Percentiles rank a stretch among this genome's conserved stretches.
Conservation (phyloP, 805 yeast species). For the Pichia membranifaciens region DNA sequence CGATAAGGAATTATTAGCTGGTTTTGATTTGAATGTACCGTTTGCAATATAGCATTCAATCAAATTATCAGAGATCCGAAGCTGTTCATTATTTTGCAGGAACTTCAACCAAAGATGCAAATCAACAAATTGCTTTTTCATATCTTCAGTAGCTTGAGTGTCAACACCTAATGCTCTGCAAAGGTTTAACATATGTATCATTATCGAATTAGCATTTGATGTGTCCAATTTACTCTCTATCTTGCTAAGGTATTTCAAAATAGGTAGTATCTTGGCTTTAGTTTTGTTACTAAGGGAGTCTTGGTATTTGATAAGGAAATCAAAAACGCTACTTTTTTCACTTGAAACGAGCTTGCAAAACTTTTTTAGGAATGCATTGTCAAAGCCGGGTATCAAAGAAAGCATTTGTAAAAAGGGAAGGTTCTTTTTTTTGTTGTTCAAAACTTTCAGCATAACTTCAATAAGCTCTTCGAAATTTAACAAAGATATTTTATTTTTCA, state of each 20-base stretch:
- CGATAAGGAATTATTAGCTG: background rate
- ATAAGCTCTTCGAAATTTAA: conserved; percentile 1
- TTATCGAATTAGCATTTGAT: conserved; percentile 6
- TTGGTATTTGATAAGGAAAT: conserved; percentile 7
- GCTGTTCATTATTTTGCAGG: background rate
- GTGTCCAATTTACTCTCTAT: conserved; percentile 1
- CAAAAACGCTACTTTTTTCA: background rate
- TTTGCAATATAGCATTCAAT: conserved; percentile 7
- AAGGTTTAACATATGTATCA: conserved; percentile 8
- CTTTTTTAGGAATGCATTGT: background rate
- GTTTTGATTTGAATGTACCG: background rate
- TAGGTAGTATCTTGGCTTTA: conserved; percentile 1
- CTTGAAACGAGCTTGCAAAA: conserved; percentile 1
- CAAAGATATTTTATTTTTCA: background rate
- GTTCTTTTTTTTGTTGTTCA: background rate
- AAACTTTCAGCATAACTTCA: background rate
- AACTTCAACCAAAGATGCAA: conserved; percentile 5
- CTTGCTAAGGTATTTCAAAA: conserved; percentile 1
- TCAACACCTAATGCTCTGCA: background rate
- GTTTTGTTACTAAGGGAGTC: conserved; percentile 6
- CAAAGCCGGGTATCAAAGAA: conserved; percentile 6
- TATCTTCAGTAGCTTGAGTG: background rate
- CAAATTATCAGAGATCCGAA: conserved; percentile 1
- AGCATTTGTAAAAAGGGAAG: conserved; percentile 3
- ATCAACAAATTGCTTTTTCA: conserved; percentile 3